Base-by-base conservation (phyloP, 2,329 filamentous ascomycete species). In the Penicillium sp. region DNA sequence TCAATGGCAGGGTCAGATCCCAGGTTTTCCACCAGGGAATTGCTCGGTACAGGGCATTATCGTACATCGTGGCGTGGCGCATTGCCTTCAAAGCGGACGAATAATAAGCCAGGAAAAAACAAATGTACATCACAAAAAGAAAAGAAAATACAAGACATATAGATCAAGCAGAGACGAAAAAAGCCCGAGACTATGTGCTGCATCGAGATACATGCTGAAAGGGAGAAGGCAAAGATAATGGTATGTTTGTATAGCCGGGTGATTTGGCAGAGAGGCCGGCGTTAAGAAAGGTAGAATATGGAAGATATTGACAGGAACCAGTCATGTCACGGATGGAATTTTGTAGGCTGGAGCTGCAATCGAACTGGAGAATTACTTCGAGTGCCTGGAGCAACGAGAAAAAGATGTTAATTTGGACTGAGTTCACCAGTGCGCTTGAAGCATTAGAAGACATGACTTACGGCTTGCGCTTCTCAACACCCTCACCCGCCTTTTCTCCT, bases 381-480 rank as follows among this genome's bases (percentile, higher is more conserved):
- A 65, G 50, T 64, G 38, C 38, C 62, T 64, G 19, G 3, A 19
- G 24, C 2, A 15, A 22, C 1, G 51, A 40, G n/a, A 26, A 40
- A 40, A 13, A 38, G 30, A 13, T 8, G 38, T 42, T 24, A 42
- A 38, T 7, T 45, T 9, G 4, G 33, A 24, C 30, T 45, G 30
- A 13, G 8, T 19, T 12, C 17, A 30, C 6, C 37, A 10, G 15
- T 28, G 12, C 17, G 9, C 2, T 17, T n/a, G 3, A 26, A 22
- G 19, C 17, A 45, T 17, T 4, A 6, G 6, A 6, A 35, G n/a
- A 28, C 4, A 35, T 10, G 19, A 68, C 69, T 45, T 63, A 73
- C 69, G 62, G 58, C 65, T 70, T 75, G 55, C 68, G 71, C 68
- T 72, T 71, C 59, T 71, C 68, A 24, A 59, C 72, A 22, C 65